Base-by-base conservation (phyloP, 371 early-diverging fungal species). In the Actinomortierella wolfii region DNA sequence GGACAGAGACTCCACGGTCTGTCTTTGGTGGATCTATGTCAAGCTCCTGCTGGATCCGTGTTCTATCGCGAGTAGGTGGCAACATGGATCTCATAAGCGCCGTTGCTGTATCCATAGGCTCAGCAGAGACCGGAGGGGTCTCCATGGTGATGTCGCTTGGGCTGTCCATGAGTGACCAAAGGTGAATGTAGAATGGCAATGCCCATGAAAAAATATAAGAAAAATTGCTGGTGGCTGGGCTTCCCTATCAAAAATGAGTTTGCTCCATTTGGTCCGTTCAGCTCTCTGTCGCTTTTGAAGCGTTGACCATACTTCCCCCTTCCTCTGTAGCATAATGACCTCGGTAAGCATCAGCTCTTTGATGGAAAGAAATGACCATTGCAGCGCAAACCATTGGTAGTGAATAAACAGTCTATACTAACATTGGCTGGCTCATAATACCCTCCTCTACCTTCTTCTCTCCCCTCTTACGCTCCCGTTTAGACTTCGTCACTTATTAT, bases 121-220 rank as follows among this genome's bases (percentile, higher is more conserved):
- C 34, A 34, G 34, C 34, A 34, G 34, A 34, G 34, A 34, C 7
- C 1, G 64, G 64, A 11, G 66, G 59, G 2, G 73, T 66, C 20
- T 61, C 56, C 73, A 71, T 71, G 45, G 61, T 54, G 9, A 59
- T 56, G 56, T 66, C 73, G 24, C 21, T 41, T 24, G 44, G 21
- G 14, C 14, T 20, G 21, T 64, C 60, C 61, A 69, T 69, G 50
- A 20, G 25, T 46, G 2, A 18, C 3, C 15, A 23, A 41, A 26
- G 25, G 24, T 20, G 26, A 41, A 41, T 50, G 44, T 51, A 13
- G 40, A 39, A 24, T 49, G 50, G n/a, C n/a, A n/a, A n/a, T n/a
- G n/a, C n/a, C 9, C 20, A 23, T 44, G 34, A 39, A 39, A 23
- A 51, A 44, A 28, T 15, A 2, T 24, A 34, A 26, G 51, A 25